Evolutionary conservation across 2,329 filamentous ascomycete genomes (phyloP), one percentile per base, ranked within the genome.

Genomic region (Diaporthe capsici): DNA sequence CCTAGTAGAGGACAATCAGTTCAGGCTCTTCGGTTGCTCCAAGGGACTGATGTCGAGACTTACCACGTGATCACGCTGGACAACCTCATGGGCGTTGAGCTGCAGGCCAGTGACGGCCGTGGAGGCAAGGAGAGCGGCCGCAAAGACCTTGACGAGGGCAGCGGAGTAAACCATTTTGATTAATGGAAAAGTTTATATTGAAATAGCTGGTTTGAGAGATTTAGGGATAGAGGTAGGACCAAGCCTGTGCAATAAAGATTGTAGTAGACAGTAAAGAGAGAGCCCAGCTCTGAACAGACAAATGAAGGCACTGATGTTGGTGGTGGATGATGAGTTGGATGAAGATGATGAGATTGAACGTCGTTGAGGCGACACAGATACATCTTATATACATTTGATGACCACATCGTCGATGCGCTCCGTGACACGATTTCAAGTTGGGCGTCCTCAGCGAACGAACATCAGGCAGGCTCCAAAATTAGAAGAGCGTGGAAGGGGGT

Each of bases 41-140:
- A 42, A 31, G 31, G 34, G 22, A 34, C 15, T 61, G 17, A 28
- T 42, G 12, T 61, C 22, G 22, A 17, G 22, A 61, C 58, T 42
- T 42, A 61, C 58, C 37, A 61, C 34, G n/a, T 61, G 58, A 42
- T 61, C 58, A 61, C 58, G 58, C 58, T 61, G 34, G 58, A 25
- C 58, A 12, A 61, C 58, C 58, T 61, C 34, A 28, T 42, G 42
- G 37, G 4, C 20, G 37, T 61, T 39, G 58, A 25, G 58, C 58
- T 61, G 34, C 6, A 61, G 34, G 1, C 58, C 34, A 42, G 58
- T 61, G 34, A 61, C 58, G 58, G 58, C 58, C 7, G 58, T 42
- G 22, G 34, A 42, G 58, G 58, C 58, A 17, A 61, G 58, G 58
- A 61, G 34, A 61, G 58, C 37, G n/a, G 58, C 58, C 58, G 34